Evolutionary conservation across 73 alveolate genomes (phyloP).

Genomic region (Blepharisma japonicum): DNA sequence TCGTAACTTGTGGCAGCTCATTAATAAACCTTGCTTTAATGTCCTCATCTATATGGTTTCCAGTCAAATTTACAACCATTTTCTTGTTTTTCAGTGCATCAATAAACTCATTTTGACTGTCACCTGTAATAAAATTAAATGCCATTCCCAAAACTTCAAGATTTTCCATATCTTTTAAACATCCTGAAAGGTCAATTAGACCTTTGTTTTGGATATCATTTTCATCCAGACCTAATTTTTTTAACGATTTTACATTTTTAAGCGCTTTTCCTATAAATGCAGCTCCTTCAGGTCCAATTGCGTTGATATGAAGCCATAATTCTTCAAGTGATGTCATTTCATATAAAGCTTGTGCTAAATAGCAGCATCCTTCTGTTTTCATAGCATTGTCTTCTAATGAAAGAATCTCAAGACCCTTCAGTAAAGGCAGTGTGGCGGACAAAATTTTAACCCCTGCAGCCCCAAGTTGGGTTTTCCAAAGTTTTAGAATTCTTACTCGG

Average conservation of each 20-base stretch:
- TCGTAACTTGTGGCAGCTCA: too few relatives aligned
- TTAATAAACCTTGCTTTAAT: too few relatives aligned
- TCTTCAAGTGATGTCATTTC: not conserved
- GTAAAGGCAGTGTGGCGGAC: not conserved
- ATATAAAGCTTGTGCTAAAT: not conserved
- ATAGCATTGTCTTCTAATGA: slow-evolving; percentile 13
- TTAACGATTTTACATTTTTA: not conserved
- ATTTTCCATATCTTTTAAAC: not conserved
- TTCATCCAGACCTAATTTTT: slow-evolving; percentile 26
- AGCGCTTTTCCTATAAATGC: not conserved
- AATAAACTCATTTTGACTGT: not conserved
- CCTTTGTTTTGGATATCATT: slow-evolving; percentile 23
- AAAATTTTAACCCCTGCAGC: not conserved
- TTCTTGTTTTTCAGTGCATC: too few relatives aligned
- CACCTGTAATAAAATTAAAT: slow-evolving; percentile 6
- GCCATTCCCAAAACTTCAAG: slow-evolving; percentile 5
- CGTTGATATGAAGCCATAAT: slow-evolving; percentile 26
- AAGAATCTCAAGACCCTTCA: not conserved
- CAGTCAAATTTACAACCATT: too few relatives aligned
- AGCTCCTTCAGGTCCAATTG: slow-evolving; percentile 23
- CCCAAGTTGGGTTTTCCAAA: slow-evolving; percentile 14
- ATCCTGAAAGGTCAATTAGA: not conserved
- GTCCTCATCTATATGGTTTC: too few relatives aligned
- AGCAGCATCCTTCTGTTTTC: slow-evolving; percentile 12
- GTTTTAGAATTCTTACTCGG: not conserved